Percentiles rank a stretch among this genome's conserved stretches.
Conservation (phyloP, 2,329 filamentous ascomycete genomes). For the Lasiodiplodia sp. region DNA sequence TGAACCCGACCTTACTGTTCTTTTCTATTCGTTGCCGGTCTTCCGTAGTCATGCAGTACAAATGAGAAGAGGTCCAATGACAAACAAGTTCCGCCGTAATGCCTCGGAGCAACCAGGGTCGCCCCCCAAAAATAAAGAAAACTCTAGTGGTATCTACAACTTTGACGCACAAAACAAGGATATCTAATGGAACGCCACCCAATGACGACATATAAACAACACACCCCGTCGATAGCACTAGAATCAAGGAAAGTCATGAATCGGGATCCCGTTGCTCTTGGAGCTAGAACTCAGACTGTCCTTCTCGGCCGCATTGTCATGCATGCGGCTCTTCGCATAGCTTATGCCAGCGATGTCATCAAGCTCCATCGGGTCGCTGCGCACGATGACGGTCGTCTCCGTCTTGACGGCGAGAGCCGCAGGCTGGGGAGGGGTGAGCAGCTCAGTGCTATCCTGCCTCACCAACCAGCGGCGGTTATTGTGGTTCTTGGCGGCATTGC, state of each 20-base stretch:
- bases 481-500: too few species aligned
- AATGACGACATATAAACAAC: neutral
- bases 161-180: neutral
- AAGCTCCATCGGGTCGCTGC: slow-evolving; percentile 31
- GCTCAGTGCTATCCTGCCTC: slow-evolving; percentile 16
- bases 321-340: neutral
- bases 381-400: slow-evolving; percentile 51
- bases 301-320: neutral
- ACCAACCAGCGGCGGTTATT: neutral
- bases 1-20: too few species aligned
- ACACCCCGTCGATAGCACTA: neutral
- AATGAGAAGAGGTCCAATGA: neutral
- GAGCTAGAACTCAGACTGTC: slow-evolving; percentile 14
- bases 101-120: too few species aligned
- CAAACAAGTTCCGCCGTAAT: neutral
- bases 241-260: slow-evolving; percentile 4
- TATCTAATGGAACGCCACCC: slow-evolving; percentile 4
- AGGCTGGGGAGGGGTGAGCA: neutral
- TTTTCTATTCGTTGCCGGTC: too few species aligned
- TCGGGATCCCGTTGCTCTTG: neutral
- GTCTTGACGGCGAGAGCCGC: slow-evolving; percentile 44
- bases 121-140: too few species aligned
- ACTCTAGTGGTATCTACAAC: slow-evolving; percentile 2
- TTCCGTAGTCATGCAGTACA: neutral
- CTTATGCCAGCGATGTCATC: slow-evolving; percentile 8